phyloP scores from a whole-genome alignment of 768 basidiomycete species.

The Collybia mongolica region DNA sequence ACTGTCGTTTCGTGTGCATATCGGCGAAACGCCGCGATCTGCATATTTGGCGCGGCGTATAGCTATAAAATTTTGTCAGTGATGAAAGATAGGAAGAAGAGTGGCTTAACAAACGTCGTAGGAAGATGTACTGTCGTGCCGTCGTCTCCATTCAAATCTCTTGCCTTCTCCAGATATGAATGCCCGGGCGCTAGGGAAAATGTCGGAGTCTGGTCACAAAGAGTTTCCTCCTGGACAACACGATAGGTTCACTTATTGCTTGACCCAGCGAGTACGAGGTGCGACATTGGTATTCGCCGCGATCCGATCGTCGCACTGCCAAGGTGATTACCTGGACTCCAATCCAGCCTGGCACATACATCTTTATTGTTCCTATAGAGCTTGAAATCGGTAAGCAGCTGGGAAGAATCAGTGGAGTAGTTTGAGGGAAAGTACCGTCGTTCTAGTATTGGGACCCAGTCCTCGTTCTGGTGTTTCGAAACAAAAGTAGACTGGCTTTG shows the following conservation, averaged over 20 bases:
- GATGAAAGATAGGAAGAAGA: constrained; percentile 2
- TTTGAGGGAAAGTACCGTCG: constrained; percentile 36
- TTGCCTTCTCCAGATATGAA: constrained; percentile 58
- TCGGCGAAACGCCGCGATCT: constrained; percentile 60
- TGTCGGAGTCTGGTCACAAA: constrained; percentile 15
- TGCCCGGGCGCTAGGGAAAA: constrained; percentile 49
- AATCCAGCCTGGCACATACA: constrained; percentile 47
- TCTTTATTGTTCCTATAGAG: constrained; percentile 48
- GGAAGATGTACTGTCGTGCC: constrained; percentile 41
- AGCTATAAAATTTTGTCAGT: constrained; percentile 30
- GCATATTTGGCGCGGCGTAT: constrained; percentile 43
- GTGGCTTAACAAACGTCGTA: constrained; percentile 55
- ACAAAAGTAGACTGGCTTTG: constrained; percentile 56
- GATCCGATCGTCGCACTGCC: constrained; percentile 55
- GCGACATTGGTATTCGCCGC: constrained; percentile 58
- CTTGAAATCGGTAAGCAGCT: constrained; percentile 20
- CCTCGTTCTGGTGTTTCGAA: constrained; percentile 60
- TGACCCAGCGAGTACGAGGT: constrained; percentile 56
- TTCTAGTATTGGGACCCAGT: constrained; percentile 40
- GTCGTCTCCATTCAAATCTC: constrained; percentile 67
- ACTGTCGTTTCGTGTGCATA: constrained; percentile 52
- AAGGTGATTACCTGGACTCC: constrained; percentile 52
- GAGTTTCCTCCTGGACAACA: constrained; percentile 10
- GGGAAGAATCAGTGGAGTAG: constrained; percentile 2
- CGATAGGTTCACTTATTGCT: constrained; percentile 39